Conservation (phyloP, 2,329 filamentous ascomycete genomes). For the Diaporthe batatas region DNA sequence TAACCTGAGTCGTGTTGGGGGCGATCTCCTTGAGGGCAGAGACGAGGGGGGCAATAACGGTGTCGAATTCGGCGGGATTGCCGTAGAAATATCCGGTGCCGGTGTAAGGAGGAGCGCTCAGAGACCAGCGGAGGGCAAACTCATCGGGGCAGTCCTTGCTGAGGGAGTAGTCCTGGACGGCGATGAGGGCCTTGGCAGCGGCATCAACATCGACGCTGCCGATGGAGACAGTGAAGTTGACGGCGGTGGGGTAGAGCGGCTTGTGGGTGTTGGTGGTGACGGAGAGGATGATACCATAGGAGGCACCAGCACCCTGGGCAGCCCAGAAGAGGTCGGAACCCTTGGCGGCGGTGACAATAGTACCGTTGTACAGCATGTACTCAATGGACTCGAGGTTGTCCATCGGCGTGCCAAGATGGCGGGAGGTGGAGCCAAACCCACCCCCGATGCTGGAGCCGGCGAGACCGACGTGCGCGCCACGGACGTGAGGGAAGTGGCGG, state of each 20-base stretch:
- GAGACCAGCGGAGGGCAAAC: constrained; percentile 16
- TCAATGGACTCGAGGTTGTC: constrained; percentile 21
- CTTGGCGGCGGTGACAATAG: constrained; percentile 15
- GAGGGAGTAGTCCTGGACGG: constrained; percentile 20
- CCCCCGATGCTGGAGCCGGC: constrained; percentile 17
- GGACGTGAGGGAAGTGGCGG: constrained; percentile 20
- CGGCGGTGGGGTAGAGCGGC: background rate
- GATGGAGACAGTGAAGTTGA: constrained; percentile 20
- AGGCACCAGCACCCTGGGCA: constrained; percentile 14
- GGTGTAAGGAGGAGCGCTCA: constrained; percentile 16
- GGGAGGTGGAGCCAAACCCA: constrained; percentile 13
- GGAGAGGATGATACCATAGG: constrained; percentile 14
- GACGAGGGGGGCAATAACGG: constrained; percentile 2
- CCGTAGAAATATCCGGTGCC: constrained; percentile 20
- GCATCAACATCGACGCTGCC: constrained; percentile 12
- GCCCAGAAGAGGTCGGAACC: constrained; percentile 21
- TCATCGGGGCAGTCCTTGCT: constrained; percentile 1
- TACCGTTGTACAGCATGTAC: constrained; percentile 23
- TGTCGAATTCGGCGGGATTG: constrained; percentile 11
- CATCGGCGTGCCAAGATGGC: constrained; percentile 19
- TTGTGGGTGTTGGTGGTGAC: constrained; percentile 20
- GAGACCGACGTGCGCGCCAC: constrained; percentile 13
- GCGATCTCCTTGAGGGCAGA: constrained; percentile 8
- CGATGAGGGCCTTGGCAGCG: constrained; percentile 3
- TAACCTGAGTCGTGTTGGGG: background rate